phyloP scores from a whole-genome alignment of 441 rosid genomes.

The Pelargonium citronellum region DNA sequence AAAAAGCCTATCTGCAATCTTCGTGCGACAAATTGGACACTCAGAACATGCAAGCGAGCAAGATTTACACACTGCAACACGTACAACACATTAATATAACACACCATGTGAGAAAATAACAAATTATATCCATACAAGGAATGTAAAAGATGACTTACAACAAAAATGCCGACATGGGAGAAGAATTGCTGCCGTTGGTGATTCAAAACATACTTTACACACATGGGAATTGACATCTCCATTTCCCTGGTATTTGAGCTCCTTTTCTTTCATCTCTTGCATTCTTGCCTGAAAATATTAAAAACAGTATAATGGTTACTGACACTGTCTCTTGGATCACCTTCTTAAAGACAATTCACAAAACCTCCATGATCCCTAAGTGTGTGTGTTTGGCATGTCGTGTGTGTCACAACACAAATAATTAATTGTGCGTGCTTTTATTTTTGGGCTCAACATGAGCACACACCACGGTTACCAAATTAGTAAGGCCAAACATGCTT shows the following conservation, averaged over 20 bases:
- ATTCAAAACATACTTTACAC: constrained; percentile 93
- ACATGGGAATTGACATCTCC: constrained; percentile 83
- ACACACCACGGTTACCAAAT: too few species aligned
- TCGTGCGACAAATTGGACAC: constrained; percentile 97
- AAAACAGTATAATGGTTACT: neutral
- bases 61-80: constrained; percentile 84
- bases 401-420: too few species aligned
- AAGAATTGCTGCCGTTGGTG: constrained; percentile 89
- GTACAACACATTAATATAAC: neutral
- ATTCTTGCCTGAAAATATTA: constrained; percentile 63
- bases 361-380: neutral
- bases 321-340: neutral
- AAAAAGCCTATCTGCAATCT: constrained; percentile 79
- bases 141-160: constrained; percentile 45
- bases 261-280: constrained; percentile 96
- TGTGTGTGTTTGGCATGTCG: too few species aligned
- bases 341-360: neutral
- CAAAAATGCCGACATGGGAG: constrained; percentile 98
- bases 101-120: neutral
- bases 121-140: constrained; percentile 6
- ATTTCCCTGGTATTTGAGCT: constrained; percentile 53
- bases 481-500: too few species aligned
- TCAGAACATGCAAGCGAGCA: constrained; percentile 96
- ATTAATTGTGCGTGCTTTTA: too few species aligned
- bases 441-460: too few species aligned